Evolutionary conservation across 495 filamentous ascomycete species (phyloP).

Genomic region (Penicillium taxi): DNA sequence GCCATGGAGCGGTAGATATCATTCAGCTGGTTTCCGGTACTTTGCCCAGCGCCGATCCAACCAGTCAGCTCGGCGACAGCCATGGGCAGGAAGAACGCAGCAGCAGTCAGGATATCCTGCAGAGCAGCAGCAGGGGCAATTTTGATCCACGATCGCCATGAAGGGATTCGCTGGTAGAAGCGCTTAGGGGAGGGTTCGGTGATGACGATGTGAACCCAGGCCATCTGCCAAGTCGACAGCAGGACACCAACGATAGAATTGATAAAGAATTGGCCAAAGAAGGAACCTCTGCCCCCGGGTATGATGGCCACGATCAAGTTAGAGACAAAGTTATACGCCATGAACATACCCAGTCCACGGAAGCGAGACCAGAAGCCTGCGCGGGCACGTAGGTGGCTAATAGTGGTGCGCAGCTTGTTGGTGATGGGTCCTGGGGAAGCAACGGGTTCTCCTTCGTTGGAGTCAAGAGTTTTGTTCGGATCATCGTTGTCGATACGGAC

Average conservation of each 20-base stretch:
- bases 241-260: constrained; percentile 34
- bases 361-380: constrained; percentile 50
- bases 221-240: constrained; percentile 43
- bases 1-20: constrained; percentile 24
- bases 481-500: constrained; percentile 34
- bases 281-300: constrained; percentile 18
- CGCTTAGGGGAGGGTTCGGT: constrained; percentile 45
- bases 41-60: constrained; percentile 18
- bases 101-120: constrained; percentile 26
- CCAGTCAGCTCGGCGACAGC: constrained; percentile 21
- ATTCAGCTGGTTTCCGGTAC: constrained; percentile 9
- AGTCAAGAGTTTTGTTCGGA: constrained; percentile 27
- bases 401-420: constrained; percentile 45
- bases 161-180: constrained; percentile 45
- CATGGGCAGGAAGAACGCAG: constrained; percentile 34
- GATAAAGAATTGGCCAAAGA: constrained; percentile 31
- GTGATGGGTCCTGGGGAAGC: constrained; percentile 44
- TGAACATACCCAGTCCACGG: constrained; percentile 45
- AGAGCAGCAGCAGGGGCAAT: constrained; percentile 46
- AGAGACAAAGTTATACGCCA: constrained; percentile 24
- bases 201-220: constrained; percentile 57
- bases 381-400: constrained; percentile 48
- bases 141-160: constrained; percentile 36
- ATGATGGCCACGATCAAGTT: constrained; percentile 18
- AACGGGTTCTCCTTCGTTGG: constrained; percentile 26